These are phyloP conservation scores for Blastobotrys proliferans DNA, from an alignment of 1,139 yeast genomes.

Conservation along the genomic window DNA sequence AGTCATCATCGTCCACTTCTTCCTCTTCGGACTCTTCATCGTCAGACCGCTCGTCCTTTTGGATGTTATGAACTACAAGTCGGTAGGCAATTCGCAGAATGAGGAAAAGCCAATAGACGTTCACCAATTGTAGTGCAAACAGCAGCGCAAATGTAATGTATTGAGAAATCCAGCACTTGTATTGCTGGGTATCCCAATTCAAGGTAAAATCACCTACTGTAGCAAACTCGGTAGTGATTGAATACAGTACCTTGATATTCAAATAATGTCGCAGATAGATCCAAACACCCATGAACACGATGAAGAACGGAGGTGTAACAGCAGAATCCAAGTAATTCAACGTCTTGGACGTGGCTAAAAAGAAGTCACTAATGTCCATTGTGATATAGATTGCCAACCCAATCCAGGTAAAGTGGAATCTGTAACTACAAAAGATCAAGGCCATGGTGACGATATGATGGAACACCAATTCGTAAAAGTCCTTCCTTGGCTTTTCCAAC, in stretches of 20 bases:
- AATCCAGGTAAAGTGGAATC: slow-evolving; percentile 95
- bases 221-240: slow-evolving; percentile 80
- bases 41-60: slow-evolving; percentile 86
- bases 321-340: slow-evolving; percentile 75
- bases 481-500: slow-evolving; percentile 93
- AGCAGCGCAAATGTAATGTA: slow-evolving; percentile 78
- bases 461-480: slow-evolving; percentile 81
- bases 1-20: slow-evolving; percentile 30
- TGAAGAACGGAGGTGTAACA: slow-evolving; percentile 60
- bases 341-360: slow-evolving; percentile 77
- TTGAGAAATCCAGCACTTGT: slow-evolving; percentile 94
- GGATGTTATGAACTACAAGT: slow-evolving; percentile 51
- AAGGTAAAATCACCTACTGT: slow-evolving; percentile 78
- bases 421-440: slow-evolving; percentile 82
- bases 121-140: slow-evolving; percentile 77
- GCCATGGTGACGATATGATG: slow-evolving; percentile 92
- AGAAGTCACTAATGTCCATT: slow-evolving; percentile 93
- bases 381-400: slow-evolving; percentile 88
- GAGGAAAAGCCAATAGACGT: slow-evolving; percentile 80
- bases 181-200: slow-evolving; percentile 89
- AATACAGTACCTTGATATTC: slow-evolving; percentile 77
- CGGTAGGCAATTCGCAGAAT: slow-evolving; percentile 75
- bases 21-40: slow-evolving; percentile 61
- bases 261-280: slow-evolving; percentile 82
- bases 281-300: slow-evolving; percentile 72